Conservation (phyloP, 257 asterid genomes). For the Euphrasia confusa region DNA sequence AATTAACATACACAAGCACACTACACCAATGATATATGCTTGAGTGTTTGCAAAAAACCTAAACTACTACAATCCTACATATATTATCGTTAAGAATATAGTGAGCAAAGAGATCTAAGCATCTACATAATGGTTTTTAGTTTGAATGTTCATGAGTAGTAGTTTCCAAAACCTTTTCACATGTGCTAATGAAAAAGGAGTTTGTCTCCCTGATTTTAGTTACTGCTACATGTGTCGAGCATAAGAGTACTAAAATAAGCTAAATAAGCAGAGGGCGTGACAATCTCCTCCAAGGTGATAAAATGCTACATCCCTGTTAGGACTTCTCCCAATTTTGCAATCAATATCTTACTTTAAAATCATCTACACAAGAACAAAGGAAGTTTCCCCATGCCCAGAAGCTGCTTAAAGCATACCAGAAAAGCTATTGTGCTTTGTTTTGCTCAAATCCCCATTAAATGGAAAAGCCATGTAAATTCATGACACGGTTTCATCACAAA, state of each 20-base stretch:
- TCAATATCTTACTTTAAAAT: neutral
- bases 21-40: neutral
- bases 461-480: neutral
- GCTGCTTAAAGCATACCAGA: neutral
- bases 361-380: neutral
- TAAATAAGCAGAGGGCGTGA: neutral
- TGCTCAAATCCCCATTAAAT: constrained; percentile 4
- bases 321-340: neutral
- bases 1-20: neutral
- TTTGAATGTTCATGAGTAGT: neutral
- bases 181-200: neutral
- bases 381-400: neutral
- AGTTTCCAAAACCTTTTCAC: neutral
- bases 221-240: neutral
- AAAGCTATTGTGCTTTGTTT: neutral
- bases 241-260: neutral
- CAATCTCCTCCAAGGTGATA: neutral
- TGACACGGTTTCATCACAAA: constrained; percentile 16
- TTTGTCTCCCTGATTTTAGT: neutral
- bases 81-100: neutral
- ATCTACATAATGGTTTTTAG: neutral
- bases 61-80: neutral
- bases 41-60: neutral
- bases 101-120: neutral
- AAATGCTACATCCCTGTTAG: neutral